Base-by-base conservation (phyloP, 768 basidiomycete genomes). In the Rossbeevera mucosa region DNA sequence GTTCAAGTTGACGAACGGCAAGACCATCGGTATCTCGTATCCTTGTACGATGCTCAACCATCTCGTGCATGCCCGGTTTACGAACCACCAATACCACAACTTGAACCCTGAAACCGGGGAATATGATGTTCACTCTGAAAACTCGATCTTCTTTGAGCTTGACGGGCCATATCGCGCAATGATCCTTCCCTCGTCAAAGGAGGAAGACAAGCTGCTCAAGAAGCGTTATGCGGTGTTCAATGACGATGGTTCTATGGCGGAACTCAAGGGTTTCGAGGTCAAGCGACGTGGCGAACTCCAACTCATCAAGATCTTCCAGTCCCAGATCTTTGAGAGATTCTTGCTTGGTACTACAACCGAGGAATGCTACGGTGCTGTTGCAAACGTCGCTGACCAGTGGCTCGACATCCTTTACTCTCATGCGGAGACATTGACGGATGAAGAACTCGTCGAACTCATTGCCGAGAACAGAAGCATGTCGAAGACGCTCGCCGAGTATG, bases 11-110 rank as follows among this genome's bases (percentile, higher is more conserved):
- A 74, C 76, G 42, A 86, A 80, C 60, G 95, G 96, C 53, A 97
- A 97, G 75, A 74, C 85, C 7, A 83, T 97, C 57, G 75, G 77
- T 7, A 85, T 99, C 61, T 97, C 94, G 18, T 99, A 98, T 65
- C 96, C 96, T 0, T 98, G 96, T 71, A 98, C 94, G 5, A 99
- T 99, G 95, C 82, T 99, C 55, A 99, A 99, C 64, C 96, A 99
- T 64, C 85, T 98, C 56, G 95, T 98, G 38, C 80, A 98, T 63
- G 94, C 87, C 30, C 76, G 86, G 61, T 98, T 98, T 73, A 99
- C 96, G 49, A 98, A 99, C 63, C 82, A 98, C 57, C 95, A 98
- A 68, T 99, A 99, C 67, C 96, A 98, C 68, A 87, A 94, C 60
- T 76, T 95, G 20, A 85, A 97, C 64, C 80, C 81, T 7, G 84